Evolutionary conservation across 2,329 filamentous ascomycete genomes (phyloP).

Genomic region (Botrytis cinerea): DNA sequence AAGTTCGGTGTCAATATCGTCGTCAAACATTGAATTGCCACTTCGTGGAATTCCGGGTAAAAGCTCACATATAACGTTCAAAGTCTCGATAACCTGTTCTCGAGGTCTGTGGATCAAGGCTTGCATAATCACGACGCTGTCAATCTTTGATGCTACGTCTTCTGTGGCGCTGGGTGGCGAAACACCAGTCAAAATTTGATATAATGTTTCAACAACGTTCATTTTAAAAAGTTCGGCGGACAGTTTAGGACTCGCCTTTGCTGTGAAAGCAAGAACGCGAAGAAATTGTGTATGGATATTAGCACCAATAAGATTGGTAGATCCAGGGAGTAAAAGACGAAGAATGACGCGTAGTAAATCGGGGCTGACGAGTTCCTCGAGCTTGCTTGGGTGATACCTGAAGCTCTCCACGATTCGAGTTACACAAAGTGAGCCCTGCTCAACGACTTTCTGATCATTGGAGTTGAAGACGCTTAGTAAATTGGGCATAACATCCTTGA

Average conservation of each 20-base stretch:
- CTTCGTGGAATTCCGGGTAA: conserved; percentile 71
- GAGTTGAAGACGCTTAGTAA: conserved; percentile 86
- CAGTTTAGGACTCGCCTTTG: conserved; percentile 81
- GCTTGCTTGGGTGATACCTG: conserved; percentile 79
- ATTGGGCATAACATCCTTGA: conserved; percentile 95
- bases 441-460: conserved; percentile 93
- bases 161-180: conserved; percentile 81
- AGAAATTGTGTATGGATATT: conserved; percentile 97
- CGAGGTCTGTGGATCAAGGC: conserved; percentile 92
- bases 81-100: conserved; percentile 94
- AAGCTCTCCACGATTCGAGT: conserved; percentile 97
- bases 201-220: conserved; percentile 95
- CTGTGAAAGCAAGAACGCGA: conserved; percentile 85
- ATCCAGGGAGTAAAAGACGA: conserved; percentile 85
- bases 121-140: conserved; percentile 98
- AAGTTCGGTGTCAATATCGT: conserved; percentile 48
- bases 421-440: conserved; percentile 94
- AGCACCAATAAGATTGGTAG: conserved; percentile 90
- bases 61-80: conserved; percentile 96
- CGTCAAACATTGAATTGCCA: conserved; percentile 48
- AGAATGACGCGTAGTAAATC: conserved; percentile 83
- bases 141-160: conserved; percentile 80
- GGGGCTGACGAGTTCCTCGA: conserved; percentile 89
- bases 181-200: conserved; percentile 94
- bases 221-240: conserved; percentile 92